A percentile compares a stretch with the other conserved stretches of the same genome.
Conservation (phyloP, 768 basidiomycete genomes). For the Agrocybe praecox region DNA sequence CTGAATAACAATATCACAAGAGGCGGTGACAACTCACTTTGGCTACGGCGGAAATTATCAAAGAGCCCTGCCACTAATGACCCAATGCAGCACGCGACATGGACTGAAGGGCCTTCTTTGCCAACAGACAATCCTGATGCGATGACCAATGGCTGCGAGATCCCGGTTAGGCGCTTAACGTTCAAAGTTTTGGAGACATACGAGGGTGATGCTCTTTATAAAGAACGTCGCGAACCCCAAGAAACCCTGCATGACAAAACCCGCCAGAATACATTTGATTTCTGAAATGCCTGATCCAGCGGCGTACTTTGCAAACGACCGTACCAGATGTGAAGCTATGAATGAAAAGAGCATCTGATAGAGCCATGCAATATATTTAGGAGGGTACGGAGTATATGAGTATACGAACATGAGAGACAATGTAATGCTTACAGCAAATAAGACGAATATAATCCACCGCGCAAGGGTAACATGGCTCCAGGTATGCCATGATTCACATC, state of each 20-base stretch:
- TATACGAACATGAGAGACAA: background rate
- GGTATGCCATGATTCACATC: slow-evolving; percentile 89
- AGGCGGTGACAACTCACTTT: too few relatives aligned
- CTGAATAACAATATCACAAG: slow-evolving; percentile 8
- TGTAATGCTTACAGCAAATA: slow-evolving; percentile 74
- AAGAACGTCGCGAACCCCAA: slow-evolving; percentile 87
- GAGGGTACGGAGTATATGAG: slow-evolving; percentile 3
- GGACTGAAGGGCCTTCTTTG: slow-evolving; percentile 98
- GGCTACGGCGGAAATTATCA: slow-evolving; percentile 79
- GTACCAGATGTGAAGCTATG: slow-evolving; percentile 86
- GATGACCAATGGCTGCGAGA: slow-evolving; percentile 85
- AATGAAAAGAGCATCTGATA: slow-evolving; percentile 79
- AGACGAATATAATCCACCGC: slow-evolving; percentile 84
- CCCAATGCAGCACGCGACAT: slow-evolving; percentile 95
- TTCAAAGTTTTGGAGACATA: slow-evolving; percentile 37
- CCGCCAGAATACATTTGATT: slow-evolving; percentile 96
- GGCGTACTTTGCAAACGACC: slow-evolving; percentile 88
- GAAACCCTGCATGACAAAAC: slow-evolving; percentile 97
- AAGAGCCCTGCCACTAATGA: slow-evolving; percentile 88
- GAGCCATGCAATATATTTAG: background rate
- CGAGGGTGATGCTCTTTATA: slow-evolving; percentile 93
- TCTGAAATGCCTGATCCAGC: slow-evolving; percentile 99
- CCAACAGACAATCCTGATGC: slow-evolving; percentile 97
- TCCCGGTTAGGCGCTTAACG: background rate
- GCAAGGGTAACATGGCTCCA: slow-evolving; percentile 79